Percentiles rank a stretch among this genome's conserved stretches.
These are phyloP conservation scores for Lachancea waltii DNA, from an alignment of 805 yeast species.

Conservation along the genomic window DNA sequence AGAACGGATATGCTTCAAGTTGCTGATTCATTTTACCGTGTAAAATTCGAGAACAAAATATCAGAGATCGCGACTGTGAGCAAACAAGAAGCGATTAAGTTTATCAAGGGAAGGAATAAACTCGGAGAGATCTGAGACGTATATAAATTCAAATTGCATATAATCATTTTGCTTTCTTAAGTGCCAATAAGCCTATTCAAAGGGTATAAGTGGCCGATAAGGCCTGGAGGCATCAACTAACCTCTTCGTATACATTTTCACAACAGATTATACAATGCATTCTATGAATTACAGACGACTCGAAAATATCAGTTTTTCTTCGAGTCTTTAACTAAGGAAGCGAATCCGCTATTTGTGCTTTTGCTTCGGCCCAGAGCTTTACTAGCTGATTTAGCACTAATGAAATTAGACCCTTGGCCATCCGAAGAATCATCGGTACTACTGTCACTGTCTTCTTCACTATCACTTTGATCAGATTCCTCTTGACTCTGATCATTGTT, in stretches of 20 bases:
- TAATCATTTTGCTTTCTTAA: too few species aligned
- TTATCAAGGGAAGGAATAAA: constrained; percentile 56
- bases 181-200: not conserved
- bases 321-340: constrained; percentile 43
- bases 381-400: constrained; percentile 42
- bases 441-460: constrained; percentile 18
- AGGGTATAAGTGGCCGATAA: too few species aligned
- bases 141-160: too few species aligned
- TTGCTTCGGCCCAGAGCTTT: constrained; percentile 34
- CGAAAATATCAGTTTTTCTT: constrained; percentile 21
- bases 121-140: constrained; percentile 25
- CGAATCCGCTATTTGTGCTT: constrained; percentile 41
- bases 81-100: constrained; percentile 68
- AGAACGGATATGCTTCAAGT: constrained; percentile 86
- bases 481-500: constrained; percentile 15
- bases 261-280: too few species aligned
- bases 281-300: too few species aligned
- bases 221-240: too few species aligned
- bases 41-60: constrained; percentile 72
- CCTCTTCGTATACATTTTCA: too few species aligned
- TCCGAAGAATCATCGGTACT: constrained; percentile 23
- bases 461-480: constrained; percentile 24
- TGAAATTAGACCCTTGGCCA: constrained; percentile 29
- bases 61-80: constrained; percentile 69
- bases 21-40: constrained; percentile 85